Conservation (phyloP, 176 grass and related monocot species). For the Paspalum vaginatum region DNA sequence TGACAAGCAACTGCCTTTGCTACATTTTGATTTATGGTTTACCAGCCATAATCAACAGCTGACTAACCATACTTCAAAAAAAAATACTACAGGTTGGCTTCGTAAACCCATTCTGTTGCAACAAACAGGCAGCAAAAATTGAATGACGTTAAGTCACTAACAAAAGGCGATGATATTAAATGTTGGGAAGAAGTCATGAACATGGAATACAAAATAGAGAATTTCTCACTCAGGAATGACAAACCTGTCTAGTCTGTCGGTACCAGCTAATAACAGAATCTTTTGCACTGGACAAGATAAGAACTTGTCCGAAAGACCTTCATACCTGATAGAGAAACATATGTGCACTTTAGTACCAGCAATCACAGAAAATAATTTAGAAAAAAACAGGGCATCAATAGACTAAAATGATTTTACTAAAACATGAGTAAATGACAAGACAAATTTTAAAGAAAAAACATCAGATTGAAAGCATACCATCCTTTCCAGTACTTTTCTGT, state of each 20-base stretch:
- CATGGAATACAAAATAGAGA: constrained; percentile 23
- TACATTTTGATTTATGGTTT: neutral
- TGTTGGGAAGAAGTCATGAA: neutral
- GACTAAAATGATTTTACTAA: constrained; percentile 12
- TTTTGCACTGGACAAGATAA: constrained; percentile 95
- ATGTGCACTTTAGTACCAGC: constrained; percentile 22
- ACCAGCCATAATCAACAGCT: neutral
- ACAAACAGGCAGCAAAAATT: neutral
- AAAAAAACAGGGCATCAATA: neutral
- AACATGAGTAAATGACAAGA: neutral
- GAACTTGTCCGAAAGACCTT: constrained; percentile 97
- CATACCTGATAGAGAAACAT: constrained; percentile 75
- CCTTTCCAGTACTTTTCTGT: constrained; percentile 96
- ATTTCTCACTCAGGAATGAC: constrained; percentile 36
- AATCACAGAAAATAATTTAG: constrained; percentile 5
- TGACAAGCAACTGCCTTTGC: neutral
- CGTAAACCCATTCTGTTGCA: constrained; percentile 3
- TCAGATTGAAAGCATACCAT: constrained; percentile 60
- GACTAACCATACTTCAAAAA: constrained; percentile 12
- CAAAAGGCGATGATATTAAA: constrained; percentile 9
- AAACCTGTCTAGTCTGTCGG: constrained; percentile 96
- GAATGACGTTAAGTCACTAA: neutral
- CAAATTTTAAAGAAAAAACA: constrained; percentile 6
- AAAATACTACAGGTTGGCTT: neutral
- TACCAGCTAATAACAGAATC: constrained; percentile 88